Conservation (phyloP, 1,139 yeast species). For the Hyphopichia khmerensis region DNA sequence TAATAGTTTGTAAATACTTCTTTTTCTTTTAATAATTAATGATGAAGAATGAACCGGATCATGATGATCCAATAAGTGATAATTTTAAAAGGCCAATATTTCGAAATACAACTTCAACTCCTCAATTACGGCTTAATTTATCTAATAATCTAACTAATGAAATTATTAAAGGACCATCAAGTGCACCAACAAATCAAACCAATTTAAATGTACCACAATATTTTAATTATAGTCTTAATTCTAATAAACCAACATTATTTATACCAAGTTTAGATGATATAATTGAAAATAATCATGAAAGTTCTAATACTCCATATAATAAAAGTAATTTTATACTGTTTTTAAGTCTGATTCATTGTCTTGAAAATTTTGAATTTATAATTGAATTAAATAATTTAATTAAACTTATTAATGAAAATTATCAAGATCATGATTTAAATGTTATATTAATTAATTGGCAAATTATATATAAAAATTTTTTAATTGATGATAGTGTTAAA, state of each 20-base stretch:
- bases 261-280: conserved; percentile 25
- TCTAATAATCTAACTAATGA: too few relatives aligned
- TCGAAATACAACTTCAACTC: neutral
- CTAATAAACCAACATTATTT: conserved; percentile 1
- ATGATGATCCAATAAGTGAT: neutral
- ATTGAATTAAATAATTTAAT: conserved; percentile 26
- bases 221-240: conserved; percentile 2
- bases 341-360: conserved; percentile 30
- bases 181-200: too few relatives aligned
- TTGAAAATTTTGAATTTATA: conserved; percentile 37
- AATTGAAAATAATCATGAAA: conserved; percentile 8
- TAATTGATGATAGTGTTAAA: conserved; percentile 26
- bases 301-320: conserved; percentile 18
- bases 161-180: neutral
- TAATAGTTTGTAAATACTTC: too few relatives aligned
- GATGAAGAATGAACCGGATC: neutral
- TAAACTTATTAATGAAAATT: conserved; percentile 7
- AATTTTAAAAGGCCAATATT: neutral
- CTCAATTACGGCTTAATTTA: neutral
- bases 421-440: neutral
- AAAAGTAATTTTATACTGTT: conserved; percentile 24
- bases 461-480: conserved; percentile 22
- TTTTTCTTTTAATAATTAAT: too few relatives aligned
- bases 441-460: conserved; percentile 20
- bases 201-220: neutral